Conservation (phyloP, 2,329 filamentous ascomycete species). For the Metarhizium anisopliae region DNA sequence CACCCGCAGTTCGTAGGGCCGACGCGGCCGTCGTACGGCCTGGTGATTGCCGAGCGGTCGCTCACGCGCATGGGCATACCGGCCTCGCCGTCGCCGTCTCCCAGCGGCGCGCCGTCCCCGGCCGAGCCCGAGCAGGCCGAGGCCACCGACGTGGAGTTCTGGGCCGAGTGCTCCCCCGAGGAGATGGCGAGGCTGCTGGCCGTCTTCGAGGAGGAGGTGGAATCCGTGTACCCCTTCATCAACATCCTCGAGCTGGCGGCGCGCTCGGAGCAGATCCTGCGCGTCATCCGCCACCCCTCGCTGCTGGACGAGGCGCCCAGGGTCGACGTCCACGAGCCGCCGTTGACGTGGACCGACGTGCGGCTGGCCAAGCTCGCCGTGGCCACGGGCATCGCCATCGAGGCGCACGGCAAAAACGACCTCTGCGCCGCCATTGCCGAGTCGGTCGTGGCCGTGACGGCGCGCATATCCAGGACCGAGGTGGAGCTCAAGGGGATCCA, state of each 20-base stretch:
- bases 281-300: conserved; percentile 10
- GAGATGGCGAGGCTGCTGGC: conserved; percentile 24
- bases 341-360: conserved; percentile 17
- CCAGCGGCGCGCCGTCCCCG: conserved; percentile 15
- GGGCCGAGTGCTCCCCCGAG: conserved; percentile 12
- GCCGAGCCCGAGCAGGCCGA: conserved; percentile 5
- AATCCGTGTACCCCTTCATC: conserved; percentile 26
- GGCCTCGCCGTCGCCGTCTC: conserved; percentile 14
- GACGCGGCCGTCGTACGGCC: conserved; percentile 24
- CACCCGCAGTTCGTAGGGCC: conserved; percentile 28
- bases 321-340: background rate
- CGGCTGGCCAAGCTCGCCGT: conserved; percentile 25
- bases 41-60: conserved; percentile 25
- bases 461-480: conserved; percentile 18
- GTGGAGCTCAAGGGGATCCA: conserved; percentile 26
- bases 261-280: conserved; percentile 17
- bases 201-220: conserved; percentile 30
- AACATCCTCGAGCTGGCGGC: conserved; percentile 18
- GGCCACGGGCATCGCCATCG: conserved; percentile 22
- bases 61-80: conserved; percentile 27
- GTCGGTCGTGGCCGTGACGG: conserved; percentile 19
- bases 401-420: conserved; percentile 22
- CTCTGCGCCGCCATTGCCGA: conserved; percentile 18
- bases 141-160: conserved; percentile 12
- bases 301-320: background rate